phyloP scores from a whole-genome alignment of 2,329 filamentous ascomycete species.

The Niveomyces coronatus region DNA sequence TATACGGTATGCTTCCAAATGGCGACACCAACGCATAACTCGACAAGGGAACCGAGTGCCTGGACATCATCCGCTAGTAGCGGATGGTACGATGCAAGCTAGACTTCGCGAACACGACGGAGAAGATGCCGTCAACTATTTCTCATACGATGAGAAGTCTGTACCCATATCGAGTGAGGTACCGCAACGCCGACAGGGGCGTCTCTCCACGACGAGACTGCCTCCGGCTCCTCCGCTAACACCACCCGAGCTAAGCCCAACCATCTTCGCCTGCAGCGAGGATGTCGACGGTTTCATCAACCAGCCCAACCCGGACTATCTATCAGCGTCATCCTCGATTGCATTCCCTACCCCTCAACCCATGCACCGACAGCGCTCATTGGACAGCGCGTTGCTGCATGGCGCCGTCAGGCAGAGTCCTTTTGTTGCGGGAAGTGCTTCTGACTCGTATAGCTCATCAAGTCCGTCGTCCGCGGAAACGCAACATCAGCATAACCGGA shows the following conservation, averaged over 20 bases:
- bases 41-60: too few relatives aligned
- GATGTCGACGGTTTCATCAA: conserved; percentile 33
- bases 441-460: conserved; percentile 40
- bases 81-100: conserved; percentile 15
- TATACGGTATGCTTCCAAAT: conserved; percentile 1
- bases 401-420: too few relatives aligned
- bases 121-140: background rate
- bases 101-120: conserved; percentile 12
- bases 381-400: conserved; percentile 34
- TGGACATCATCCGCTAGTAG: too few relatives aligned
- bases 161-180: background rate
- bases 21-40: conserved; percentile 12
- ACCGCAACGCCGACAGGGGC: conserved; percentile 13
- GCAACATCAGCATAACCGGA: background rate
- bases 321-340: conserved; percentile 23
- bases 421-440: too few relatives aligned
- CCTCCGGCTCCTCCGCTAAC: conserved; percentile 40
- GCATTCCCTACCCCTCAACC: conserved; percentile 18
- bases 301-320: conserved; percentile 41
- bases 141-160: background rate
- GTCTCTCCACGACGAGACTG: conserved; percentile 26
- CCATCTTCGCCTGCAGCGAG: conserved; percentile 33
- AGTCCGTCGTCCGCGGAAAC: conserved; percentile 33
- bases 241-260: conserved; percentile 33
- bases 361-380: too few relatives aligned